Base-by-base conservation (phyloP, 192 early-diverging fungal genomes). In the Coemansia sp. region DNA sequence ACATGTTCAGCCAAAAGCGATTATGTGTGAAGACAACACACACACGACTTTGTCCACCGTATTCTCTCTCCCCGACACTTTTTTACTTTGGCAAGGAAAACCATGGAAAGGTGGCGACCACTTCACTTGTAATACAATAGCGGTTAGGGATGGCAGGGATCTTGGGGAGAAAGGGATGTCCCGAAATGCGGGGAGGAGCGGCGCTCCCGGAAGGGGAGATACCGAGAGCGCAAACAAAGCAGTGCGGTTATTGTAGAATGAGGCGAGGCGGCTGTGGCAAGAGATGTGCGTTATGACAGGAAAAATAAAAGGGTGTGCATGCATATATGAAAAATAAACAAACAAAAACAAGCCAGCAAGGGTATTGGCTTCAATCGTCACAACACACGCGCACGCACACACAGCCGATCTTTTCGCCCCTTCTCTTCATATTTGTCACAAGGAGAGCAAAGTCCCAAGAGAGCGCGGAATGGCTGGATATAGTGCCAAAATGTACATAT, bases 241-340 rank as follows among this genome's bases (percentile, higher is more conserved):
- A 54, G 52, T 13, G 45, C 47, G 31, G 61, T 44, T 62, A 62
- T 41, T 62, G 61, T 50, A 40, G 47, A 47, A 50, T 47, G 48
- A 50, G 45, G 58, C 58, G 15, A 17, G 42, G 20, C 42, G 61
- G 48, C 34, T 61, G 34, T 23, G 11, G 50, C 50, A 19, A 47
- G 34, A 27, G 34, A 29, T 52, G 41, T 55, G 62, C 53, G 62
- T 54, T 56, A 64, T 64, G 53, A 56, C 62, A 14, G 40, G 27
- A 38, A 52, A 41, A 40, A 50, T 15, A 14, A 29, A 50, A 61
- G 10, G 34, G 25, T 27, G 30, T 30, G 38, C 52, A 41, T 56
- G 62, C 53, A 56, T 64, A 56, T 20, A 64, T 64, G 62, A 55
- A 62, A 41, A 25, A 41, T 34, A 27, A 25, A 25, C 27, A 52